Evolutionary conservation across 208 protist genomes (phyloP), one percentile per base, ranked within the genome.

Genomic region (Endotrypanum monterogeii): DNA sequence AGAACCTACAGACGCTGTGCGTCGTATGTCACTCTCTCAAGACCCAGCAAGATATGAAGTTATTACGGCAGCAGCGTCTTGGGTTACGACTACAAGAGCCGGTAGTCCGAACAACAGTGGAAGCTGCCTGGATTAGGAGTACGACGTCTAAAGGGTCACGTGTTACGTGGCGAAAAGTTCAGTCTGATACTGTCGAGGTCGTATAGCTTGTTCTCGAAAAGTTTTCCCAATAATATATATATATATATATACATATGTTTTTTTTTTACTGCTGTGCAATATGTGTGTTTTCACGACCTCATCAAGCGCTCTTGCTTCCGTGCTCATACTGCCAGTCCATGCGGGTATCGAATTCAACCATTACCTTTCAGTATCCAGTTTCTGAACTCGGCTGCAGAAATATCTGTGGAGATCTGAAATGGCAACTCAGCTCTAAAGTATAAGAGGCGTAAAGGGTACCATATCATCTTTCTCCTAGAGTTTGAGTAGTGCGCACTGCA

Each of bases 1-100:
- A 85, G 39, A 96, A 96, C 71, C 57, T 96, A 4, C 91, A 96
- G 41, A 96, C 91, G 20, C 78, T 96, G 16, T 96, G 91, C 71
- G 85, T 96, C 23, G 84, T 88, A 4, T 96, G 91, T 70, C 91
- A 96, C 80, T 71, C 78, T 0, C 71, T 90, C 23, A 96, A 96
- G 60, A 96, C 89, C 1, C 67, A 67, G 28, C 76, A 88, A 55
- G 87, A 92, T 41, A 62, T 87, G 14, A 74, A 66, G 74, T 32
- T 52, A 28, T 54, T 72, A 23, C 52, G 51, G 51, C 73, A 76
- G 55, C 11, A 68, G 46, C 41, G 55, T 12, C 28, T 61, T 12
- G 16, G 32, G 30, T 4, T 35, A 48, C 46, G 67, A 23, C 30
- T 56, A 1, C 39, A 54, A 52, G 62, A 52, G 35, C 16, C 44